These are phyloP conservation scores for Torulaspora maleeae DNA, from an alignment of 805 yeast genomes.

Conservation along the genomic window DNA sequence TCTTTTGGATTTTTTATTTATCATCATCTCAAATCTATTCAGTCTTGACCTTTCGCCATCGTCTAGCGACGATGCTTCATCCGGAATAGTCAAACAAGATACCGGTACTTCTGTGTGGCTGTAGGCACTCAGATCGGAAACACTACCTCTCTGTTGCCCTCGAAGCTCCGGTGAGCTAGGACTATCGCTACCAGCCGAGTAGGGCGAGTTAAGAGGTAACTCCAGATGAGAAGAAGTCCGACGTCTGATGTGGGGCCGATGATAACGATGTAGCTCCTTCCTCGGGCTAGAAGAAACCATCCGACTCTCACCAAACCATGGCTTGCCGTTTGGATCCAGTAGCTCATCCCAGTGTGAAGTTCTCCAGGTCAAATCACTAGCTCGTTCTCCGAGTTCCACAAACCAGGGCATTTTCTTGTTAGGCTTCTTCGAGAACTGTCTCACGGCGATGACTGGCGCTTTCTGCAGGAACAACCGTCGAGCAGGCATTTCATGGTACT, in stretches of 20 bases:
- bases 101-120: slow-evolving; percentile 10
- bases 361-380: slow-evolving; percentile 55
- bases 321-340: slow-evolving; percentile 27
- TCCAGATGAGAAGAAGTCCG: slow-evolving; percentile 7
- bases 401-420: slow-evolving; percentile 56
- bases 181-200: background rate
- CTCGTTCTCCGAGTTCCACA: slow-evolving; percentile 53
- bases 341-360: slow-evolving; percentile 33
- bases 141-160: slow-evolving; percentile 2
- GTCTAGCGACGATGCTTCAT: slow-evolving; percentile 8
- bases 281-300: slow-evolving; percentile 1
- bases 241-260: slow-evolving; percentile 10
- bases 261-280: slow-evolving; percentile 13
- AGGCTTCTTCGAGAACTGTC: slow-evolving; percentile 50
- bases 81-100: slow-evolving; percentile 12
- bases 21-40: slow-evolving; percentile 25
- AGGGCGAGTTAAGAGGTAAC: slow-evolving; percentile 5
- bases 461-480: slow-evolving; percentile 43
- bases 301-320: slow-evolving; percentile 21
- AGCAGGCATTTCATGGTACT: slow-evolving; percentile 39
- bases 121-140: slow-evolving; percentile 3
- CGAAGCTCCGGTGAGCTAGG: slow-evolving; percentile 10
- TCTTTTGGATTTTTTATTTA: slow-evolving; percentile 18
- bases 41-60: slow-evolving; percentile 13
- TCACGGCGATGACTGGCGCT: slow-evolving; percentile 54